Evolutionary conservation across 805 yeast species (phyloP), one percentile per base, ranked within the genome.

Genomic region (Candida palmyrensis): DNA sequence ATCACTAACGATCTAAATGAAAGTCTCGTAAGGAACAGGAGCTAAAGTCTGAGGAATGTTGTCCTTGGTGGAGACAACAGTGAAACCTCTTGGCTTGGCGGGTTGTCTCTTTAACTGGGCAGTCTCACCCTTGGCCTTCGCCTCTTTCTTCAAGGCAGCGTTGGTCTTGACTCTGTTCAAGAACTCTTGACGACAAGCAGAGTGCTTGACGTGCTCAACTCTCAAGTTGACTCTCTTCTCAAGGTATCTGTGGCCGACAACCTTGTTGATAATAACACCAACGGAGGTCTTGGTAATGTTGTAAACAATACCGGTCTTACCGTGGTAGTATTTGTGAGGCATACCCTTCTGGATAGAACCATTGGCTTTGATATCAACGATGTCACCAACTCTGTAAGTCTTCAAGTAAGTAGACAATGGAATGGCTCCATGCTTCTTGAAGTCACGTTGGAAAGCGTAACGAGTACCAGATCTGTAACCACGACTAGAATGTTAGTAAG

Each of bases 381-480:
- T 90, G 73, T 92, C 98, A 66, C 98, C 98, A 61, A 92, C 97
- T 75, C 80, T 88, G 95, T 92, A 92, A 67, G 79, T 75, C 83
- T 86, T 88, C 78, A 92, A 75, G 92, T 90, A 92, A 67, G 95
- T 85, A 55, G 97, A 85, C 79, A 92, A 75, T 52, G 95, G 80
- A 65, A 88, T 77, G 58, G 82, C 71, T 72, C 98, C 98, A 75
- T 90, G 95, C 73, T 80, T 81, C 82, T 85, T 89, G 89, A 83
- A 92, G 82, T 90, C 97, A 76, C 98, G 92, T 75, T 88, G 86
- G 95, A 92, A 92, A 78, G 94, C 94, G 89, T 92, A 92, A 77
- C 98, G 95, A 77, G 98, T 90, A 78, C 98, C 92, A 62, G 97
- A 88, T 89, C 98, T 89, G 82, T 87, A 89, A 83, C 98, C 98